Conservation (phyloP, 345 rosid genomes). For the Populus ilicifolia region DNA sequence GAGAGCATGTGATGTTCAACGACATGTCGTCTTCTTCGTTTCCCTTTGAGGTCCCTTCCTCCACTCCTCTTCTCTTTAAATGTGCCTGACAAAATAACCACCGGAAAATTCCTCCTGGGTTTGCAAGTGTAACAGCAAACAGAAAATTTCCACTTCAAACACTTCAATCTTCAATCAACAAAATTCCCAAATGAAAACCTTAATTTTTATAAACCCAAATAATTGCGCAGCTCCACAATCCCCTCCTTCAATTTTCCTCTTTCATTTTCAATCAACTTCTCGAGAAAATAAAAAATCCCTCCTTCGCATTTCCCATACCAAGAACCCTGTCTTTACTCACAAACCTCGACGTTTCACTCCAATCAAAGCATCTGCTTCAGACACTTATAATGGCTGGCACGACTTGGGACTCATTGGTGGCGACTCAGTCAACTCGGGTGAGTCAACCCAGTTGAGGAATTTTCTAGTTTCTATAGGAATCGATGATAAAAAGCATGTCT, state of each 20-base stretch:
- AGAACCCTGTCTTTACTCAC: conserved; percentile 1
- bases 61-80: no score
- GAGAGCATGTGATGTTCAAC: no score
- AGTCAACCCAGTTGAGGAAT: conserved; percentile 38
- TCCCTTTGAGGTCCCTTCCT: no score
- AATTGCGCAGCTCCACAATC: conserved; percentile 2
- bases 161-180: neutral
- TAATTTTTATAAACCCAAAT: conserved; percentile 18
- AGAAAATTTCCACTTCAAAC: neutral
- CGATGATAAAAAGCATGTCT: conserved; percentile 41
- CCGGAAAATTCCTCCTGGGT: neutral
- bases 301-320: conserved; percentile 12
- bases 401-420: conserved; percentile 27
- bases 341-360: conserved; percentile 6
- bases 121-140: neutral
- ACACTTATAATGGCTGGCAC: conserved; percentile 58
- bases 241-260: conserved; percentile 21
- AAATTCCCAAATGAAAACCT: conserved; percentile 26
- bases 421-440: conserved; percentile 32
- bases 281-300: conserved; percentile 11
- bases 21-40: no score
- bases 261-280: conserved; percentile 28
- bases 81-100: neutral
- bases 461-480: conserved; percentile 47
- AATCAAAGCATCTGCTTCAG: conserved; percentile 17